phyloP scores from a whole-genome alignment of 768 basidiomycete genomes.

The Mycena kentingensis region DNA sequence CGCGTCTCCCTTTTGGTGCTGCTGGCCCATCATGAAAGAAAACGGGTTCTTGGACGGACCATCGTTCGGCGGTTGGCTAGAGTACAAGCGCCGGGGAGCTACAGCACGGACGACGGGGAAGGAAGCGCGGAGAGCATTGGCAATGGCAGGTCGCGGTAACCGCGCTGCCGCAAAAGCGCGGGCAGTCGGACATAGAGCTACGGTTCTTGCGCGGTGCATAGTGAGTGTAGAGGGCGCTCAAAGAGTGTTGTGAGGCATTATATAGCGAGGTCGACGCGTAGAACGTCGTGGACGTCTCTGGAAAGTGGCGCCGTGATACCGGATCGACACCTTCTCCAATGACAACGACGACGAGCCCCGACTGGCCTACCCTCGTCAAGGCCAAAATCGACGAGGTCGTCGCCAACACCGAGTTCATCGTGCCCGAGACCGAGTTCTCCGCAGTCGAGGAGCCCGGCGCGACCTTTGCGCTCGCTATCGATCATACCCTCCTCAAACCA shows the following conservation, averaged over 20 bases:
- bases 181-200: background rate
- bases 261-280: background rate
- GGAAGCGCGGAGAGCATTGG: constrained; percentile 7
- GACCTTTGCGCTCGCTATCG: constrained; percentile 42
- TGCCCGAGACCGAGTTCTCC: constrained; percentile 30
- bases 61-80: constrained; percentile 40
- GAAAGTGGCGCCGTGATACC: background rate
- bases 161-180: background rate
- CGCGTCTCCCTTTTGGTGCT: constrained; percentile 79
- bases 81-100: constrained; percentile 6
- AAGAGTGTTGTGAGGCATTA: background rate
- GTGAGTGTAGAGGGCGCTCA: background rate
- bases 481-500: constrained; percentile 54
- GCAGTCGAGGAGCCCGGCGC: constrained; percentile 23
- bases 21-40: constrained; percentile 53
- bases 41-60: constrained; percentile 1
- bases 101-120: constrained; percentile 26
- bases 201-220: background rate
- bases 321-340: background rate
- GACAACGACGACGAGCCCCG: constrained; percentile 22
- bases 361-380: constrained; percentile 36
- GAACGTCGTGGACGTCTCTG: background rate
- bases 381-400: constrained; percentile 32
- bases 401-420: constrained; percentile 14
- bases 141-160: background rate